A percentile compares a stretch with the other conserved stretches of the same genome.
phyloP scores from a whole-genome alignment of 2,329 filamentous ascomycete species.

The Chrysosporium queenslandicum region DNA sequence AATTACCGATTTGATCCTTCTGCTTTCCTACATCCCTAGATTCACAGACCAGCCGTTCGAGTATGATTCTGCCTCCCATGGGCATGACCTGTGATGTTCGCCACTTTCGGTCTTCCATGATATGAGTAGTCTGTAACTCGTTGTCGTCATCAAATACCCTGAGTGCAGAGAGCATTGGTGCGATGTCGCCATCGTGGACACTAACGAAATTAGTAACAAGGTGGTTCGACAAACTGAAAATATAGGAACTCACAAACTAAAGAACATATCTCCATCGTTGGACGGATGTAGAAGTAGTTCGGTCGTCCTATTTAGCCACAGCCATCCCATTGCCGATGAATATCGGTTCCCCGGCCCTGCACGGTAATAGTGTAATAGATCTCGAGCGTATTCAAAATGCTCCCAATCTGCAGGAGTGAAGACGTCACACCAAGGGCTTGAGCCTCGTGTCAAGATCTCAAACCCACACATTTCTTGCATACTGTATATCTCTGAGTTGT shows the following conservation, averaged over 20 bases:
- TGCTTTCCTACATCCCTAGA: not conserved
- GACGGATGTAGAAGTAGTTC: constrained; percentile 40
- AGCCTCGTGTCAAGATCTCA: constrained; percentile 45
- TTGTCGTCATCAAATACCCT: constrained; percentile 39
- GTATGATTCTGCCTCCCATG: constrained; percentile 48
- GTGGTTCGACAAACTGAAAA: not conserved
- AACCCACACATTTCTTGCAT: constrained; percentile 56
- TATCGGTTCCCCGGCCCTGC: constrained; percentile 49
- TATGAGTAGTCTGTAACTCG: constrained; percentile 40
- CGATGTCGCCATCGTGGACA: constrained; percentile 51
- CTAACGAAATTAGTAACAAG: constrained; percentile 17
- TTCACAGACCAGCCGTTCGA: constrained; percentile 45
- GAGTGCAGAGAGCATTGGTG: constrained; percentile 45
- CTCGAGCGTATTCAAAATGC: constrained; percentile 49
- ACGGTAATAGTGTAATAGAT: constrained; percentile 50
- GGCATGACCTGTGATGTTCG: constrained; percentile 47
- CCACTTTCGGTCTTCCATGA: constrained; percentile 41
- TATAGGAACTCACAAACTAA: constrained; percentile 43
- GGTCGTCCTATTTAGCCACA: constrained; percentile 50
- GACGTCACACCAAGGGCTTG: constrained; percentile 47
- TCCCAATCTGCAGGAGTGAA: constrained; percentile 47
- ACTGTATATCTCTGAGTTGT: constrained; percentile 43
- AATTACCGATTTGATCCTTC: not conserved
- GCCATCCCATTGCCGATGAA: constrained; percentile 45
- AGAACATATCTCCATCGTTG: constrained; percentile 41